Evolutionary conservation across 2,329 filamentous ascomycete genomes (phyloP).

Genomic region (Sclerotinia spermophila): DNA sequence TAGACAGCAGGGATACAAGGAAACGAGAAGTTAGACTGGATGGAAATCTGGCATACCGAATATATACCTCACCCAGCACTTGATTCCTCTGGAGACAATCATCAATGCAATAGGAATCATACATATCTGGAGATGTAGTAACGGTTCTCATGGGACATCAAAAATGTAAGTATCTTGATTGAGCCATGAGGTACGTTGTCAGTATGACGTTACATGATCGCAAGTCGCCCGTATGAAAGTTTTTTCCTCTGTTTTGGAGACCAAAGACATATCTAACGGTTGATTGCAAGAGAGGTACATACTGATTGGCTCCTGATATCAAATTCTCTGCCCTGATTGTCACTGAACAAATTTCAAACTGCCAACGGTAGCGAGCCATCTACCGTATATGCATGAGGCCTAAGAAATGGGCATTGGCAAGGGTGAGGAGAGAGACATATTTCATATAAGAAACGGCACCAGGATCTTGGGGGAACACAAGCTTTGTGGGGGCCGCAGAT

Average conservation of each 20-base stretch:
- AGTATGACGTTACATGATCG: conserved; percentile 13
- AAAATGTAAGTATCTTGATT: neutral
- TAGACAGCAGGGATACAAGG: neutral
- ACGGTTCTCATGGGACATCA: neutral
- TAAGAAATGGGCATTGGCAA: conserved; percentile 2
- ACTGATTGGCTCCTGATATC: neutral
- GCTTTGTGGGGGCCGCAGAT: conserved; percentile 6
- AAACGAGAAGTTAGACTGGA: neutral
- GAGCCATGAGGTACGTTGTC: neutral
- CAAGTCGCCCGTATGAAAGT: neutral
- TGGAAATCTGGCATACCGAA: neutral
- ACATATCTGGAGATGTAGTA: neutral
- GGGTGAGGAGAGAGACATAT: neutral
- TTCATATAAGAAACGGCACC: neutral
- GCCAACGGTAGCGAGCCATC: neutral
- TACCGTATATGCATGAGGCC: conserved; percentile 8
- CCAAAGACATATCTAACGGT: neutral
- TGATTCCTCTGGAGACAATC: neutral
- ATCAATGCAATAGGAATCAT: neutral
- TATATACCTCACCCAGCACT: neutral
- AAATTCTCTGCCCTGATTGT: neutral
- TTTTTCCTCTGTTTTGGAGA: neutral
- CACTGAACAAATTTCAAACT: conserved; percentile 9
- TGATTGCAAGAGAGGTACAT: neutral
- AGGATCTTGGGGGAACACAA: conserved; percentile 6